Evolutionary conservation across 495 filamentous ascomycete genomes (phyloP).

Genomic region (Neurospora pannonica): DNA sequence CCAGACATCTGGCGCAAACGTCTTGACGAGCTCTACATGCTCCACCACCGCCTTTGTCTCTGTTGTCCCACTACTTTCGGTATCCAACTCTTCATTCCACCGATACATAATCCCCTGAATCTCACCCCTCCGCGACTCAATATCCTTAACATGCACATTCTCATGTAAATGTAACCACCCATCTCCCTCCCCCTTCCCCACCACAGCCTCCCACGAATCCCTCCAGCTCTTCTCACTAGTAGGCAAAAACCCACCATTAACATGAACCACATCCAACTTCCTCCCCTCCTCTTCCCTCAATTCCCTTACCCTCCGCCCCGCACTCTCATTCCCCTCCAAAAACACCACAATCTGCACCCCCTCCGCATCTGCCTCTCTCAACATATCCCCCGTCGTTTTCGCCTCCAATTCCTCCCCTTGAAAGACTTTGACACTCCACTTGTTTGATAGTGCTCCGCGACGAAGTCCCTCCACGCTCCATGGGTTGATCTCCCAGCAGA

Average conservation of each 20-base stretch:
- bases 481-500: slow-evolving; percentile 83
- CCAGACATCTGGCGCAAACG: slow-evolving; percentile 83
- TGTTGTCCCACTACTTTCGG: not conserved
- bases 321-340: slow-evolving; percentile 56
- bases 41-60: slow-evolving; percentile 37
- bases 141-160: slow-evolving; percentile 59
- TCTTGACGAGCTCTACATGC: slow-evolving; percentile 78
- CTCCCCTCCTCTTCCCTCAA: slow-evolving; percentile 12
- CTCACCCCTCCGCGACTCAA: slow-evolving; percentile 44
- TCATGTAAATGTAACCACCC: slow-evolving; percentile 83
- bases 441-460: no score
- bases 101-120: slow-evolving; percentile 31
- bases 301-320: slow-evolving; percentile 36
- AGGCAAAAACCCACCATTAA: slow-evolving; percentile 77
- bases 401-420: slow-evolving; percentile 3
- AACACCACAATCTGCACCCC: slow-evolving; percentile 53
- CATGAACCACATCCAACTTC: slow-evolving; percentile 42
- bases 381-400: not conserved
- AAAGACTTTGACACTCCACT: slow-evolving; percentile 50
- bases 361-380: slow-evolving; percentile 2
- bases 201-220: slow-evolving; percentile 41
- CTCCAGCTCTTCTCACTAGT: slow-evolving; percentile 56
- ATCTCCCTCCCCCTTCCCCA: slow-evolving; percentile 5
- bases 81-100: slow-evolving; percentile 14
- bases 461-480: slow-evolving; percentile 83